Conservation (phyloP, 1,139 yeast species). For the Eremothecium sinecaudum region DNA sequence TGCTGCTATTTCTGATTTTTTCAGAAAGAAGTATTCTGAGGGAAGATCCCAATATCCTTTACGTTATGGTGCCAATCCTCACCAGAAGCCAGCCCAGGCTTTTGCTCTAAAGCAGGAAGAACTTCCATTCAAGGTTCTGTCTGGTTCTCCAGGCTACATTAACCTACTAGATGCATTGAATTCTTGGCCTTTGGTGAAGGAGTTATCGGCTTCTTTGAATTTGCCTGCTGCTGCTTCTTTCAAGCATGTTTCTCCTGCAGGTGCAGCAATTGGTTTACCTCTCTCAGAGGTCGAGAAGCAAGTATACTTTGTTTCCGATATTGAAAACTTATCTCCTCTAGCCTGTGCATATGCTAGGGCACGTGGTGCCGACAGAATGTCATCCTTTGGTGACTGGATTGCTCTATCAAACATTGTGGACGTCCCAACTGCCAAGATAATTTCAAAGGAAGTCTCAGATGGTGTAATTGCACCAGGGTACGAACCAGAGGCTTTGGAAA, state of each 20-base stretch:
- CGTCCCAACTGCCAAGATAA: slow-evolving; percentile 91
- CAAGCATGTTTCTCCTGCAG: slow-evolving; percentile 98
- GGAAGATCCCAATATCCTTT: slow-evolving; percentile 80
- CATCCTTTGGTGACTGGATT: slow-evolving; percentile 96
- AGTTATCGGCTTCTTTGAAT: slow-evolving; percentile 84
- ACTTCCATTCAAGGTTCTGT: slow-evolving; percentile 85
- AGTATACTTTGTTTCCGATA: slow-evolving; percentile 88
- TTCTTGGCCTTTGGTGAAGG: slow-evolving; percentile 98
- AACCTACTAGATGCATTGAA: slow-evolving; percentile 91
- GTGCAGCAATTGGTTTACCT: slow-evolving; percentile 95
- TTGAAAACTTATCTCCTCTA: slow-evolving; percentile 88
- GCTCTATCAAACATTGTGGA: slow-evolving; percentile 95
- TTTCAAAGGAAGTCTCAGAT: slow-evolving; percentile 93
- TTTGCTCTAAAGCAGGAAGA: slow-evolving; percentile 70
- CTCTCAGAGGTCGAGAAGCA: slow-evolving; percentile 84
- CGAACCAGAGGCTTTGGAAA: slow-evolving; percentile 82
- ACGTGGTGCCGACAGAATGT: slow-evolving; percentile 99
- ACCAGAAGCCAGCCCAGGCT: slow-evolving; percentile 98
- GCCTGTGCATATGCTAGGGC: slow-evolving; percentile 99
- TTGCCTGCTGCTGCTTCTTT: slow-evolving; percentile 98
- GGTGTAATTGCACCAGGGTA: slow-evolving; percentile 98
- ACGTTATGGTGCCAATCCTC: slow-evolving; percentile 98
- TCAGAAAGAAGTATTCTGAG: slow-evolving; percentile 94
- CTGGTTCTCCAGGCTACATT: slow-evolving; percentile 96
- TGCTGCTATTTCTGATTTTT: slow-evolving; percentile 88